Conservation (phyloP, 768 basidiomycete genomes). For the Tricholoma sp. region DNA sequence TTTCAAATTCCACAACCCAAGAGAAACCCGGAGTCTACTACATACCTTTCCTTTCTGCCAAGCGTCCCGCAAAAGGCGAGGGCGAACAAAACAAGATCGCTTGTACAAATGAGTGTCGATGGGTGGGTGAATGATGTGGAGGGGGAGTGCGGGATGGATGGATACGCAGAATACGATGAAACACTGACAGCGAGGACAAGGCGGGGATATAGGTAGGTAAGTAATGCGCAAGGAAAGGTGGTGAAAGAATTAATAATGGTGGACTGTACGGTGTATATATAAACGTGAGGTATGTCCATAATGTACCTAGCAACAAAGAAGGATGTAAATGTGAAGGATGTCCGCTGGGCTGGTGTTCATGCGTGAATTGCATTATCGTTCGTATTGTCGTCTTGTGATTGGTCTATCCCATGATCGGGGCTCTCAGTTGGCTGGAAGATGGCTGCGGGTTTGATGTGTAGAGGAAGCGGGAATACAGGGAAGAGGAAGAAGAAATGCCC, state of each 20-base stretch:
- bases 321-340: background rate
- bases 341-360: slow-evolving; percentile 8
- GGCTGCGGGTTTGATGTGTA: slow-evolving; percentile 2
- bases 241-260: background rate
- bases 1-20: background rate
- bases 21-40: slow-evolving; percentile 3
- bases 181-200: slow-evolving; percentile 1
- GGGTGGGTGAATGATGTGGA: background rate
- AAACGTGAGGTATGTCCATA: background rate
- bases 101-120: background rate
- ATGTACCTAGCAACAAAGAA: slow-evolving; percentile 1
- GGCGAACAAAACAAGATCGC: slow-evolving; percentile 3
- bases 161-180: background rate
- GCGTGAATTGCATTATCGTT: slow-evolving; percentile 17
- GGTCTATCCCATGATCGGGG: slow-evolving; percentile 15
- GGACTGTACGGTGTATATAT: slow-evolving; percentile 4
- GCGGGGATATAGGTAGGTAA: slow-evolving; percentile 3
- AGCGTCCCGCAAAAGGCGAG: background rate
- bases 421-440: slow-evolving; percentile 16
- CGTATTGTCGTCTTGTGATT: slow-evolving; percentile 16
- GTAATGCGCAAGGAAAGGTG: background rate
- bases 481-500: slow-evolving; percentile 11
- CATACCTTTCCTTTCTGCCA: slow-evolving; percentile 4
- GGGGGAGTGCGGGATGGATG: too few relatives aligned
- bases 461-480: slow-evolving; percentile 5